A percentile compares a stretch with the other conserved stretches of the same genome.
phyloP scores from a whole-genome alignment of 306 rosid genomes.

The Malus fusca region DNA sequence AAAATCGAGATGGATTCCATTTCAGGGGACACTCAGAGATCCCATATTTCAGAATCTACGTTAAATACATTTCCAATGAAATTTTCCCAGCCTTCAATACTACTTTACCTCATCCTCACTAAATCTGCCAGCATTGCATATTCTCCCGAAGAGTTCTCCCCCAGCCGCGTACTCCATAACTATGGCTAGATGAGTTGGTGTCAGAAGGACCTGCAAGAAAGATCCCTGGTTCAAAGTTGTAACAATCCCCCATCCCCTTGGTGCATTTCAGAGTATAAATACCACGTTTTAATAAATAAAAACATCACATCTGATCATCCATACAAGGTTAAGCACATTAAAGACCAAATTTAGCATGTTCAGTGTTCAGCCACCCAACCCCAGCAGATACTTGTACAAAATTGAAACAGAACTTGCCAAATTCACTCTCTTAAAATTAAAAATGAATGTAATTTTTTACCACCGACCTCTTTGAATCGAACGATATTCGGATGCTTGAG shows the following conservation, averaged over 20 bases:
- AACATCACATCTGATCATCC: not conserved
- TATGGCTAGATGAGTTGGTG: conserved; percentile 77
- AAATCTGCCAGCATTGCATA: conserved; percentile 68
- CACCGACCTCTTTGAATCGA: conserved; percentile 71
- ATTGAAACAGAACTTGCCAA: not conserved
- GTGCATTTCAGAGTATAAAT: not conserved
- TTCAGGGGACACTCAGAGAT: not conserved
- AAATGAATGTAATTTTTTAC: not conserved
- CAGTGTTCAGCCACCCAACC: not conserved
- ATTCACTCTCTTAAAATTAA: not conserved
- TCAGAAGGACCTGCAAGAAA: conserved; percentile 55
- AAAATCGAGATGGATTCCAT: not conserved
- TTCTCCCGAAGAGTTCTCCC: conserved; percentile 77
- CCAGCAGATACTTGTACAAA: not conserved
- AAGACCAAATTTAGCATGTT: not conserved
- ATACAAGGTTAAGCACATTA: not conserved
- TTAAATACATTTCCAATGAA: not conserved
- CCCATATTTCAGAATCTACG: not conserved
- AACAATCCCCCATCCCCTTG: not conserved
- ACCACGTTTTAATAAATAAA: not conserved
- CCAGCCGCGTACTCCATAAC: conserved; percentile 91
- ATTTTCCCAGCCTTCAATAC: not conserved
- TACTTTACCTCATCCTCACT: conserved; percentile 70
- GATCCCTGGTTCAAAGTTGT: not conserved
- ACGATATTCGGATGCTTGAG: conserved; percentile 77